phyloP scores from a whole-genome alignment of 768 basidiomycete species.

The Pluteus cervinus region DNA sequence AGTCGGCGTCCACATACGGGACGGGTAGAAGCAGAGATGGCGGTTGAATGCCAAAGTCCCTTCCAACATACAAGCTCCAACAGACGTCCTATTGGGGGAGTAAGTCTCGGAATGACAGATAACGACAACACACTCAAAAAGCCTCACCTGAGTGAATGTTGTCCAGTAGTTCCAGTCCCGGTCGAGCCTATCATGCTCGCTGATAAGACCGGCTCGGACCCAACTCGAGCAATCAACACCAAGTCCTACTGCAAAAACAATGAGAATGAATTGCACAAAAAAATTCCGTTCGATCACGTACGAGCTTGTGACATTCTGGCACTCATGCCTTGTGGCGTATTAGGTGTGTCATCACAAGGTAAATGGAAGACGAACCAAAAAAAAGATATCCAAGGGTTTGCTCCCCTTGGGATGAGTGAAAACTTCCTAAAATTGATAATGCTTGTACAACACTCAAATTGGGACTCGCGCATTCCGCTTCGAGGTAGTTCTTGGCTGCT shows the following conservation, averaged over 20 bases:
- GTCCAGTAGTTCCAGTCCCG: slow-evolving; percentile 59
- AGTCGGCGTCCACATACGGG: slow-evolving; percentile 42
- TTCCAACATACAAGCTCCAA: slow-evolving; percentile 63
- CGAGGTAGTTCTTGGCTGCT: slow-evolving; percentile 39
- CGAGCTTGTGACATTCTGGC: slow-evolving; percentile 54
- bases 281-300: no score
- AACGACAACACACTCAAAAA: not conserved
- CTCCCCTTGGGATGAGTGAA: slow-evolving; percentile 40
- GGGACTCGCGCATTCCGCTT: slow-evolving; percentile 38
- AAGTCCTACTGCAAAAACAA: slow-evolving; percentile 40
- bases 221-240: slow-evolving; percentile 51
- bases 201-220: slow-evolving; percentile 47
- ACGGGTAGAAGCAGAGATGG: slow-evolving; percentile 34
- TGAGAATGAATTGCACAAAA: slow-evolving; percentile 4
- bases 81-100: slow-evolving; percentile 49
- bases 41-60: slow-evolving; percentile 45
- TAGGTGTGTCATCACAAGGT: slow-evolving; percentile 6
- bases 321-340: slow-evolving; percentile 39
- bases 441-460: slow-evolving; percentile 40
- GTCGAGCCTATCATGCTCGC: slow-evolving; percentile 45
- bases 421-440: slow-evolving; percentile 36
- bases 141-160: slow-evolving; percentile 43
- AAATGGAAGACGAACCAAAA: slow-evolving; percentile 29
- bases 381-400: slow-evolving; percentile 42
- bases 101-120: slow-evolving; percentile 1